A percentile compares a stretch with the other conserved stretches of the same genome.
Evolutionary conservation across 495 filamentous ascomycete species (phyloP).

Genomic region (Xanthoparmelia taractica): DNA sequence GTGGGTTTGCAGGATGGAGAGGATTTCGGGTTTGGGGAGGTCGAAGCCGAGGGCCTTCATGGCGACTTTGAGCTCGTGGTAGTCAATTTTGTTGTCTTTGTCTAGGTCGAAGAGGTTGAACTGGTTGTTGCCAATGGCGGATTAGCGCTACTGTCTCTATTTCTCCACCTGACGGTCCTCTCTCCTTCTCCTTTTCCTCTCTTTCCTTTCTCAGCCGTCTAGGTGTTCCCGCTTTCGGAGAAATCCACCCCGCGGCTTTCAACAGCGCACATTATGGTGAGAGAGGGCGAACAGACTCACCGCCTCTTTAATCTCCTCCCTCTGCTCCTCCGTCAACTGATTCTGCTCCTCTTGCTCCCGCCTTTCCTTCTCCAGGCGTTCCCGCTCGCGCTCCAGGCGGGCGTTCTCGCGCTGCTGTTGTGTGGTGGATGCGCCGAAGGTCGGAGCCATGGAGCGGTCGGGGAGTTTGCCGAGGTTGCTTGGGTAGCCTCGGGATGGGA

Average conservation of each 20-base stretch:
- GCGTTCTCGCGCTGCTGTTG: conserved; percentile 25
- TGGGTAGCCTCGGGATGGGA: conserved; percentile 41
- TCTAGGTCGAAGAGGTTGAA: conserved; percentile 96
- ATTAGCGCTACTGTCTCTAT: background rate
- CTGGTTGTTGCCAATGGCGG: conserved; percentile 34
- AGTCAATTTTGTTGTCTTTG: conserved; percentile 88
- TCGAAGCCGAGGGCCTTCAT: conserved; percentile 95
- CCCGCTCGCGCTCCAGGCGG: conserved; percentile 31
- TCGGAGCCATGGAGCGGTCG: conserved; percentile 40
- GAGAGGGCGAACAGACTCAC: conserved; percentile 42
- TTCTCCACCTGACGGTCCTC: background rate
- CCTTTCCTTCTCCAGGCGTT: conserved; percentile 27
- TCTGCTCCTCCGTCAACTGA: conserved; percentile 68
- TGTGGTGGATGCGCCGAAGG: conserved; percentile 42
- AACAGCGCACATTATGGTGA: background rate
- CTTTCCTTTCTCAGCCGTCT: background rate
- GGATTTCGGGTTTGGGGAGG: conserved; percentile 72
- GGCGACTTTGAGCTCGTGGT: conserved; percentile 96
- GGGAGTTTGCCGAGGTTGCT: conserved; percentile 38
- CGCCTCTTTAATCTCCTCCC: conserved; percentile 83
- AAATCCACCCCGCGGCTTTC: too few relatives aligned
- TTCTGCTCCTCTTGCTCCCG: conserved; percentile 39
- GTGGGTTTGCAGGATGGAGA: conserved; percentile 63
- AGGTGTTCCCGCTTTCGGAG: background rate
- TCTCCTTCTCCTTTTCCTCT: background rate